Base-by-base conservation (phyloP, 495 filamentous ascomycete species). In the Jackrogersella multiformis region DNA sequence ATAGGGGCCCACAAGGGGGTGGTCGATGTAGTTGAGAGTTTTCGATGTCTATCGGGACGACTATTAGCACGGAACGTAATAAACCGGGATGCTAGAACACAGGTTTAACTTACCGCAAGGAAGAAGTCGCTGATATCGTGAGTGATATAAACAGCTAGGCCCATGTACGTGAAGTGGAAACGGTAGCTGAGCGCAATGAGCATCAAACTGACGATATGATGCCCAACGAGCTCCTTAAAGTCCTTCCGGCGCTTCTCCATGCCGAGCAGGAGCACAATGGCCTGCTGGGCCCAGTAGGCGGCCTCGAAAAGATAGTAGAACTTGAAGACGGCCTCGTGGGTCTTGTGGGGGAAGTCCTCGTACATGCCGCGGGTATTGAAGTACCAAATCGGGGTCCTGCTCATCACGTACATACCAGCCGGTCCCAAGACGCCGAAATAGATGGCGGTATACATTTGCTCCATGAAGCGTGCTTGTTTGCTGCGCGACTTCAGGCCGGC, bases 101-200 rank as follows among this genome's bases (percentile, higher is more conserved):
- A 20, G 54, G 24, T 56, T 38, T 18, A 41, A 83, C 91, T 77
- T 88, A 95, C 92, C 18, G 96, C 96, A 13, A 99, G 84, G 87
- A 99, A 99, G 78, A 98, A 97, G 73, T 99, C 95, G 54, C 88
- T 91, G 64, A 98, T 91, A 69, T 99, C 95, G 72, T 97, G 93
- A 18, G 95, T 98, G 63, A 97, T 93, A 76, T 97, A 99, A 6
- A 99, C 94, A 26, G 92, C 94, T 36, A 99, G 74, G n/a, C 95
- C 95, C 81, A 99, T 96, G 76, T 96, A 94, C 7, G 95, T 95
- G 77, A 99, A 99, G 77, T 99, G 96, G 82, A 97, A 99, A 28
- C 94, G 89, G 77, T 99, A 99, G 81, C 92, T 96, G 74, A 93
- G 77, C 28, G 80, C 88, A 64, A 99, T 98, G 56, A 99, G 83